Evolutionary conservation across 768 basidiomycete genomes (phyloP), one percentile per base, ranked within the genome.

Genomic region (Agaricus bisporus): DNA sequence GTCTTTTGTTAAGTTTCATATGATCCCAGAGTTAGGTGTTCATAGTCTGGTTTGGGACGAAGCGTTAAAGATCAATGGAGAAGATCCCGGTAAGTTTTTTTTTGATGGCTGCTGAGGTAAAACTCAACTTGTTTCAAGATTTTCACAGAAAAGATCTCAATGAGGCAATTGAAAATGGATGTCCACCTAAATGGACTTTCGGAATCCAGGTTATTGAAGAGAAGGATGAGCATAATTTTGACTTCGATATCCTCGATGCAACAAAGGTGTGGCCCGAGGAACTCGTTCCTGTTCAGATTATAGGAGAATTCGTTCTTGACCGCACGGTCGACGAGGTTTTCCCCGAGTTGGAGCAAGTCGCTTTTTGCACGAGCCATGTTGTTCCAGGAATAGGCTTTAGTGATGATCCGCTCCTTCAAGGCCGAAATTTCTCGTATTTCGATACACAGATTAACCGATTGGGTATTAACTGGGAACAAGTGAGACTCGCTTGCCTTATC

Each of bases 21-120:
- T 82, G 74, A 80, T 79, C 38, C 82, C 91, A 15, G 80, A 91
- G 66, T 77, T 93, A 14, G 91, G 91, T 18, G 87, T 88, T 1
- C 88, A 93, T 64, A 86, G 82, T 54, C 71, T 95, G 12, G 73
- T 87, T 5, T 95, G 93, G 91, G 92, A 95, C 57, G 93, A 97
- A 60, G 88, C 88, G 0, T 72, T 95, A 56, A 94, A 94, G 65
- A 78, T 95, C 38, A 56, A 59, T 15, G 88, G 89, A 0, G 89
- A 92, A 65, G 92, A 95, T 66, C 91, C 93, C 36, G 82, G 81
- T 82, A 60, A 51, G 67, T 51, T n/a, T 39, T 14, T 37, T n/a
- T n/a, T n/a, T n/a, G n/a, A 11, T 29, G 8, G 18, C 14, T 9
- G 15, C 12, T 10, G n/a, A 38, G 12, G 6, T 18, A 12, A 26